These are phyloP conservation scores for Colletotrichum sublineola DNA, from an alignment of 2,329 filamentous ascomycete genomes.

Conservation along the genomic window DNA sequence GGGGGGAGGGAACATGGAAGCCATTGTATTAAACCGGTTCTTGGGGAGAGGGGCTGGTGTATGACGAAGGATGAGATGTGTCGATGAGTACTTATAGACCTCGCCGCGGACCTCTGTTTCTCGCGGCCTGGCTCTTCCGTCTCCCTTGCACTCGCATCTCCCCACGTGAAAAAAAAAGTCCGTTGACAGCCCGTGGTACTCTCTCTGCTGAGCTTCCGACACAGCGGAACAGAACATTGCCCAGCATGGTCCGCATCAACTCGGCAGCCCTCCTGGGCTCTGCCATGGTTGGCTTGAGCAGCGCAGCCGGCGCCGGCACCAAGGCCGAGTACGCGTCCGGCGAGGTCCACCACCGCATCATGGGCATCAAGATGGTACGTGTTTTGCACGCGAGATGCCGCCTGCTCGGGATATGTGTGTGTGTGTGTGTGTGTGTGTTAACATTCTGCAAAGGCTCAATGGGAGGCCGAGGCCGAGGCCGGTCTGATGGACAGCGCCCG, in stretches of 20 bases:
- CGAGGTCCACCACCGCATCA: conserved; percentile 44
- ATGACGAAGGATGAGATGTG: background rate
- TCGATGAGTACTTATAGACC: conserved; percentile 12
- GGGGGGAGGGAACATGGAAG: background rate
- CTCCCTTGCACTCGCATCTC: background rate
- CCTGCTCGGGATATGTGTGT: background rate
- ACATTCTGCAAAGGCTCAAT: conserved; percentile 46
- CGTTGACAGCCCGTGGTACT: conserved; percentile 3
- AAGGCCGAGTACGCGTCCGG: conserved; percentile 45
- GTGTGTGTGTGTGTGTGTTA: background rate
- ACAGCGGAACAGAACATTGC: background rate
- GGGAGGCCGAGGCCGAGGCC: conserved; percentile 51
- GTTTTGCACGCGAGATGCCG: background rate
- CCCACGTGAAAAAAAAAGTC: conserved; percentile 1
- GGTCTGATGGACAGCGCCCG: conserved; percentile 52
- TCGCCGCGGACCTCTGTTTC: background rate
- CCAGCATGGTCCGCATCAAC: conserved; percentile 44
- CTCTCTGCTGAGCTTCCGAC: conserved; percentile 15
- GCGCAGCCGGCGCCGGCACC: conserved; percentile 45
- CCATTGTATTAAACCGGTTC: background rate
- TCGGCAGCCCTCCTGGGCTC: conserved; percentile 43
- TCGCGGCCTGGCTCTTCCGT: background rate
- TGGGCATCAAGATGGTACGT: conserved; percentile 47
- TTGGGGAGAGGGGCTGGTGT: background rate
- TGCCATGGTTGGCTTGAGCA: conserved; percentile 42